Conservation (phyloP, 192 early-diverging fungal species). For the Coemansia sp. region DNA sequence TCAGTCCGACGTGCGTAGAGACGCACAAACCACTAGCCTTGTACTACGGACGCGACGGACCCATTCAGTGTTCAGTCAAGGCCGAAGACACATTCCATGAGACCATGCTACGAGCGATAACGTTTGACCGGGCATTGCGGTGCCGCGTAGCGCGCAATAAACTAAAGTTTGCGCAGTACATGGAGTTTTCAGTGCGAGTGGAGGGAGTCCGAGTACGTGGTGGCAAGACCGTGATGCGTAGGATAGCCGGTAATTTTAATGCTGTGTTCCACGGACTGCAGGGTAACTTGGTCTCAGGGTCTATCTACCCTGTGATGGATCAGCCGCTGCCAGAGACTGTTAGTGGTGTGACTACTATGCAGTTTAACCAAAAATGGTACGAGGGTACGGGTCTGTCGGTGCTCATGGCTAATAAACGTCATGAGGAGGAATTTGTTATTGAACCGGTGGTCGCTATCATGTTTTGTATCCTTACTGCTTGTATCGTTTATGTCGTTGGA, state of each 20-base stretch:
- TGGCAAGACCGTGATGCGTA: neutral
- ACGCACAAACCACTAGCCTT: conserved; percentile 25
- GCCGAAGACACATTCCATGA: conserved; percentile 30
- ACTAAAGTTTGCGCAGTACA: conserved; percentile 13
- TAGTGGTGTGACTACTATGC: conserved; percentile 43
- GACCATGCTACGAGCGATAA: conserved; percentile 10
- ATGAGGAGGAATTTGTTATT: conserved; percentile 52
- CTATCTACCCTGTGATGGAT: conserved; percentile 41
- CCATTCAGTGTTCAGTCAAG: conserved; percentile 42
- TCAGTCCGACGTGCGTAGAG: conserved; percentile 38
- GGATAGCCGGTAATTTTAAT: conserved; percentile 44
- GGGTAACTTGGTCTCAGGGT: conserved; percentile 29
- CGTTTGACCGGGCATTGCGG: conserved; percentile 18
- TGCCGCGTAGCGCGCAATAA: conserved; percentile 39
- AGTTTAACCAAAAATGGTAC: conserved; percentile 50
- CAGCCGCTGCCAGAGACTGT: conserved; percentile 43
- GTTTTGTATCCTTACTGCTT: conserved; percentile 54
- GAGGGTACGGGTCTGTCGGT: conserved; percentile 30
- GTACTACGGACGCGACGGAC: conserved; percentile 40
- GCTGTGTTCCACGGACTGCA: conserved; percentile 37
- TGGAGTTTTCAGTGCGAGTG: conserved; percentile 20
- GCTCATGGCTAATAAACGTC: conserved; percentile 47
- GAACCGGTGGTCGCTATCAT: conserved; percentile 48
- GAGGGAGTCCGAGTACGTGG: conserved; percentile 13
- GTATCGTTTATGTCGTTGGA: conserved; percentile 50